phyloP scores from a whole-genome alignment of 495 filamentous ascomycete species.

The Annulohypoxylon stygium region DNA sequence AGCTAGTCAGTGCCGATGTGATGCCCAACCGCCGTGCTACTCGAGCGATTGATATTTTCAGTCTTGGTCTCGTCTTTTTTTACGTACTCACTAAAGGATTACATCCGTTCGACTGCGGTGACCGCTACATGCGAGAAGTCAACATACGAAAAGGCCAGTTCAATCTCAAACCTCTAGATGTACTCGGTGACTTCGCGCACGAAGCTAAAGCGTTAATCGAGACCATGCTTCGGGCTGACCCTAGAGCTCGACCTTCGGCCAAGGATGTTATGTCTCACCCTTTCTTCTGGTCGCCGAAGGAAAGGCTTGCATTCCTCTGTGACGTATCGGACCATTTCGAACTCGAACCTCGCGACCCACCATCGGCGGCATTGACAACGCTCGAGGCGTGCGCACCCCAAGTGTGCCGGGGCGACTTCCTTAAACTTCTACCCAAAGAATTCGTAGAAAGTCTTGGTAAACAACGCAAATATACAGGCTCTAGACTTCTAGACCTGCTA shows the following conservation, averaged over 20 bases:
- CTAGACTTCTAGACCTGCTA: conserved; percentile 84
- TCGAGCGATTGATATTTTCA: conserved; percentile 96
- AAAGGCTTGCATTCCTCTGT: conserved; percentile 89
- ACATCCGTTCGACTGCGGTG: conserved; percentile 95
- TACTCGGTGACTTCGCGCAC: conserved; percentile 81
- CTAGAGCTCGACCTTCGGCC: conserved; percentile 77
- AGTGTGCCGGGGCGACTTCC: conserved; percentile 73
- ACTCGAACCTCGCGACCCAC: conserved; percentile 84
- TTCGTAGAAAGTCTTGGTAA: conserved; percentile 91
- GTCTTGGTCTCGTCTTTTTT: conserved; percentile 94
- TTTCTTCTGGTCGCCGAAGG: conserved; percentile 94
- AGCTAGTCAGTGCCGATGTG: conserved; percentile 52
- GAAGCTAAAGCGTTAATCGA: conserved; percentile 88
- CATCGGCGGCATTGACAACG: conserved; percentile 74
- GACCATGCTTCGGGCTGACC: conserved; percentile 83
- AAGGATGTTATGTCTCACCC: conserved; percentile 86
- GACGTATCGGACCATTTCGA: conserved; percentile 97
- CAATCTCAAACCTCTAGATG: conserved; percentile 76
- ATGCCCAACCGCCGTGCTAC: conserved; percentile 85
- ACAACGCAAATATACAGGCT: conserved; percentile 93
- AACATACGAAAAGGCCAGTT: conserved; percentile 92
- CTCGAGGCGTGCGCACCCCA: conserved; percentile 58
- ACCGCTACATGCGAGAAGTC: conserved; percentile 93
- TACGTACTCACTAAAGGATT: conserved; percentile 91
- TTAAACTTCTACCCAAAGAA: conserved; percentile 77